A percentile compares a stretch with the other conserved stretches of the same genome.
Evolutionary conservation across 495 filamentous ascomycete genomes (phyloP).

Genomic region (Aspergillus ellipticus): DNA sequence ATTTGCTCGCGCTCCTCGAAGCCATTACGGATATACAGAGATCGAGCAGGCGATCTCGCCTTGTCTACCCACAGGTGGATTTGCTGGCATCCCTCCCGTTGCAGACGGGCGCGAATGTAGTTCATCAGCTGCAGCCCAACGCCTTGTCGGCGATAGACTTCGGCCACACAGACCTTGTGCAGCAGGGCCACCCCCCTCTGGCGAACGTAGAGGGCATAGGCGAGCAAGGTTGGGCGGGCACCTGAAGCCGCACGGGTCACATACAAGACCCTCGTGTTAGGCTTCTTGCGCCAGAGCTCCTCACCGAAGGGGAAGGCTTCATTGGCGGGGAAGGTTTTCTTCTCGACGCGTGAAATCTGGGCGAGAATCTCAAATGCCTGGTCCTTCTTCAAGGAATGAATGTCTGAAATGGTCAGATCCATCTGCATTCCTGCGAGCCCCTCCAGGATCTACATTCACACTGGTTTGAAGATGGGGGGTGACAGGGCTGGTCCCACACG

Average conservation of each 20-base stretch:
- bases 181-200: conserved; percentile 49
- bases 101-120: conserved; percentile 43
- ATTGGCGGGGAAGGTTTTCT: conserved; percentile 55
- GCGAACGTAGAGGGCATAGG: conserved; percentile 54
- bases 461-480: background rate
- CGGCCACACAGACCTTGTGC: conserved; percentile 57
- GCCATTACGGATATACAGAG: conserved; percentile 46
- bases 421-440: conserved; percentile 28
- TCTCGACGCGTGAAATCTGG: conserved; percentile 49
- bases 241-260: conserved; percentile 25
- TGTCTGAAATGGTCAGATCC: conserved; percentile 36
- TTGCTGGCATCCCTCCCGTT: conserved; percentile 49
- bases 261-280: conserved; percentile 52
- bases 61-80: conserved; percentile 62
- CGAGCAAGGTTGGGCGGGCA: conserved; percentile 28
- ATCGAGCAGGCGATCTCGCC: conserved; percentile 44
- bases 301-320: conserved; percentile 52
- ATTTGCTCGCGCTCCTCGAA: conserved; percentile 52
- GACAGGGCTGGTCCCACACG: background rate
- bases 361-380: conserved; percentile 39
- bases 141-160: conserved; percentile 49
- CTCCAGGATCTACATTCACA: conserved; percentile 20
- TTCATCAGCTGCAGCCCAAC: conserved; percentile 49
- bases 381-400: conserved; percentile 39
- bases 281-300: conserved; percentile 51